phyloP scores from a whole-genome alignment of 2,329 filamentous ascomycete species.

The Bipolaris victoriae region DNA sequence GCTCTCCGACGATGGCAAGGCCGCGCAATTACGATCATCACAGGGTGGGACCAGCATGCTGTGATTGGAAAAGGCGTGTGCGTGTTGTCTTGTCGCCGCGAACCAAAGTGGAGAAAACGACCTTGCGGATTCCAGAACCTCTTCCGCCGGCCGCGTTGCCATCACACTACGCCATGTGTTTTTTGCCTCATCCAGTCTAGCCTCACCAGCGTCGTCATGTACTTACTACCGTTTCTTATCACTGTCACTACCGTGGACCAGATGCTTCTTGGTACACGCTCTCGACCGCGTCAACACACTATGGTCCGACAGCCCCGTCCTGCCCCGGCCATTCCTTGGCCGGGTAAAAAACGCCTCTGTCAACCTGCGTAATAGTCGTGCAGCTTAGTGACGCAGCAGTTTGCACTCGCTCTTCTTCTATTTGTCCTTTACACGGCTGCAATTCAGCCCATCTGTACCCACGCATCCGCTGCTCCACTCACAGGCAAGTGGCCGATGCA shows the following conservation, averaged over 20 bases:
- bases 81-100: constrained; percentile 33
- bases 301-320: not conserved
- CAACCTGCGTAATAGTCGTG: not conserved
- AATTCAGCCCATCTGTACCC: constrained; percentile 21
- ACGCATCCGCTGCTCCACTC: constrained; percentile 27
- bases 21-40: constrained; percentile 42
- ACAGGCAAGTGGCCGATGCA: constrained; percentile 21
- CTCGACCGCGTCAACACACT: constrained; percentile 6
- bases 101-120: constrained; percentile 24
- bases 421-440: constrained; percentile 15
- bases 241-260: constrained; percentile 10
- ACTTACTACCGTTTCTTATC: not conserved
- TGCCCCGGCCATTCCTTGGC: not conserved
- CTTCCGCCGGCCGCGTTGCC: constrained; percentile 22
- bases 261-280: not conserved
- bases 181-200: constrained; percentile 27
- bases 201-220: constrained; percentile 3
- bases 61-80: constrained; percentile 26
- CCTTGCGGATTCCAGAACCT: constrained; percentile 33
- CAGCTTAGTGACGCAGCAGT: constrained; percentile 27
- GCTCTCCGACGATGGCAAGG: constrained; percentile 7
- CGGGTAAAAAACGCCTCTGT: not conserved
- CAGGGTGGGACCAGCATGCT: constrained; percentile 21
- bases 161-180: constrained; percentile 16
- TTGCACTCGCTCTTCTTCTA: constrained; percentile 13